phyloP scores from a whole-genome alignment of 2,329 filamentous ascomycete species.

The Dactylonectria estremocensis region DNA sequence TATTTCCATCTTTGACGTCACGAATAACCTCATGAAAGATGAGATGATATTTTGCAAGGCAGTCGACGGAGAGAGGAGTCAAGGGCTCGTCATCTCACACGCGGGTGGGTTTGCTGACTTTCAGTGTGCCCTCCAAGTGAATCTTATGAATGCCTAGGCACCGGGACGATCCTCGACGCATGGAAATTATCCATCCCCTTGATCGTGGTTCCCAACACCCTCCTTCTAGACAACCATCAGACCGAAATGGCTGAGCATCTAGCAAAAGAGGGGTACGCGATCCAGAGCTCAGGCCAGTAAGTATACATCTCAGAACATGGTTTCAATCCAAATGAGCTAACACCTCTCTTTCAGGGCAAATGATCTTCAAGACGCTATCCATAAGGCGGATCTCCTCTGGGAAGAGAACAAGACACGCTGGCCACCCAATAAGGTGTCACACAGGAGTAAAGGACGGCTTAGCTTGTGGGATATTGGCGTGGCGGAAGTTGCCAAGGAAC shows the following conservation, averaged over 20 bases:
- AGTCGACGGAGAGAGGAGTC: constrained; percentile 61
- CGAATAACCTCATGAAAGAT: constrained; percentile 54
- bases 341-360: constrained; percentile 38
- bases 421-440: constrained; percentile 50
- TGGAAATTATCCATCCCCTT: constrained; percentile 81
- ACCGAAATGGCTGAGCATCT: constrained; percentile 86
- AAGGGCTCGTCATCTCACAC: constrained; percentile 89
- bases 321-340: not conserved
- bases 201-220: constrained; percentile 90
- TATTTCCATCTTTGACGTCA: constrained; percentile 52
- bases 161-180: constrained; percentile 89
- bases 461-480: constrained; percentile 56
- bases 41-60: constrained; percentile 70
- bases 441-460: constrained; percentile 37
- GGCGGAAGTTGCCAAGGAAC: constrained; percentile 53
- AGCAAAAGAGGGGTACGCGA: constrained; percentile 80
- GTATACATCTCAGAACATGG: constrained; percentile 40
- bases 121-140: not conserved
- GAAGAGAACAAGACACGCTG: constrained; percentile 55
- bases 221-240: constrained; percentile 91
- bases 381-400: constrained; percentile 55
- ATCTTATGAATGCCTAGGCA: constrained; percentile 69
- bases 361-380: constrained; percentile 55
- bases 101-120: constrained; percentile 73
- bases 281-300: constrained; percentile 79